phyloP scores from a whole-genome alignment of 768 basidiomycete genomes.

The Termitomyces sp. region DNA sequence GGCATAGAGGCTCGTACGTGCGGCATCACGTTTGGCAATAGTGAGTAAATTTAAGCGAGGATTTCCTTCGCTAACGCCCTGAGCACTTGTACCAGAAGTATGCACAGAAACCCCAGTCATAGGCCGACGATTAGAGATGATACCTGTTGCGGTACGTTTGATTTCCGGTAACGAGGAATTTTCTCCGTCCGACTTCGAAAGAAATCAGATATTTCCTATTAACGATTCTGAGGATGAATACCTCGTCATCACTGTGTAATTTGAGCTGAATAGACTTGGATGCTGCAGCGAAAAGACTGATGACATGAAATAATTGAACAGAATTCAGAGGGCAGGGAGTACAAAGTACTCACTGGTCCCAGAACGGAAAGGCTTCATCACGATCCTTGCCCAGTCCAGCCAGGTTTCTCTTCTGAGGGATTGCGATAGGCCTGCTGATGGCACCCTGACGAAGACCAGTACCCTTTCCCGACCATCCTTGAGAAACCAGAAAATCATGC shows the following conservation, averaged over 20 bases:
- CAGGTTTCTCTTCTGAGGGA: constrained; percentile 83
- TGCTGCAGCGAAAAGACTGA: constrained; percentile 78
- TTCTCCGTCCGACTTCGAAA: constrained; percentile 9
- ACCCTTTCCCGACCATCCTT: constrained; percentile 89
- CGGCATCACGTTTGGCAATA: constrained; percentile 73
- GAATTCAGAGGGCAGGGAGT: not conserved
- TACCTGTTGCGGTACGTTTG: constrained; percentile 64
- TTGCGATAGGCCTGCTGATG: constrained; percentile 67
- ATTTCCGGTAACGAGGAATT: constrained; percentile 5
- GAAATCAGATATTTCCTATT: not conserved
- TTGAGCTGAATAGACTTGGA: constrained; percentile 79
- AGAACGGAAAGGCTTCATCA: constrained; percentile 95
- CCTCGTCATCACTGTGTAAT: constrained; percentile 46
- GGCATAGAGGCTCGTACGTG: constrained; percentile 69
- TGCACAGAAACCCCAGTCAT: constrained; percentile 41
- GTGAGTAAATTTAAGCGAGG: constrained; percentile 50
- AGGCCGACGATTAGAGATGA: constrained; percentile 69
- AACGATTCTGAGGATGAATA: constrained; percentile 1
- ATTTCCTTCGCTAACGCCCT: constrained; percentile 20
- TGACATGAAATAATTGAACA: not conserved
- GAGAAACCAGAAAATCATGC: constrained; percentile 65
- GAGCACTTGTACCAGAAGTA: constrained; percentile 41
- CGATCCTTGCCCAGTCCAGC: constrained; percentile 87
- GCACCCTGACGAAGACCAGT: constrained; percentile 81
- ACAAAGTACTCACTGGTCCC: constrained; percentile 79